Evolutionary conservation across 2,329 filamentous ascomycete genomes (phyloP).

Genomic region (Colletotrichum musicola): DNA sequence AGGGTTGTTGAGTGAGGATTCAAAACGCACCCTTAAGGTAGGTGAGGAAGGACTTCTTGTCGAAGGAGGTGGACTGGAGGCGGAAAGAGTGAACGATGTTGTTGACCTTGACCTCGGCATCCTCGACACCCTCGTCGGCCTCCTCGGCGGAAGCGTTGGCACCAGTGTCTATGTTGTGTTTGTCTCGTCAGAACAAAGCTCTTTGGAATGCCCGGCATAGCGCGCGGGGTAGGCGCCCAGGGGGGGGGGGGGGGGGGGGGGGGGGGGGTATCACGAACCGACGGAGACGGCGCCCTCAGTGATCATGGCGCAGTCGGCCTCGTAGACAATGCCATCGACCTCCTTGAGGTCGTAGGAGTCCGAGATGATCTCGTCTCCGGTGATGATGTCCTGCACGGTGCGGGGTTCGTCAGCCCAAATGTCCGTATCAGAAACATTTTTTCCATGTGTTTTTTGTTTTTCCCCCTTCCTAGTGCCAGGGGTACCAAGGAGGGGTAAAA

Average conservation of each 20-base stretch:
- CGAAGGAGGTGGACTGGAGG: constrained; percentile 80
- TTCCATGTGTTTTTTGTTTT: constrained; percentile 4
- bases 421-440: constrained; percentile 6
- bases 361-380: constrained; percentile 95
- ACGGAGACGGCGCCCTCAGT: constrained; percentile 80
- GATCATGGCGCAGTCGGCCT: constrained; percentile 94
- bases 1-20: not conserved
- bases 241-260: not conserved
- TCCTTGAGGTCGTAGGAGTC: constrained; percentile 90
- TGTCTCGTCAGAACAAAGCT: constrained; percentile 20
- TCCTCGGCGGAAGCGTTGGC: constrained; percentile 98
- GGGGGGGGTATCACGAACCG: constrained; percentile 63
- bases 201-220: not conserved
- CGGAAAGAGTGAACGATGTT: constrained; percentile 95
- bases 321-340: constrained; percentile 84
- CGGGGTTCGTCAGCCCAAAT: constrained; percentile 42
- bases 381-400: constrained; percentile 81
- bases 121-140: constrained; percentile 81
- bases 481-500: constrained; percentile 32
- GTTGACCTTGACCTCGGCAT: constrained; percentile 81
- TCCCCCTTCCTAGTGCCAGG: not conserved
- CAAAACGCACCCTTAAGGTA: constrained; percentile 83
- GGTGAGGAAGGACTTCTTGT: constrained; percentile 87
- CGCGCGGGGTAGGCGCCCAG: constrained; percentile 22
- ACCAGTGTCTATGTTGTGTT: constrained; percentile 75